Conservation (phyloP, 2,329 filamentous ascomycete genomes). For the Aspergillus floridensis region DNA sequence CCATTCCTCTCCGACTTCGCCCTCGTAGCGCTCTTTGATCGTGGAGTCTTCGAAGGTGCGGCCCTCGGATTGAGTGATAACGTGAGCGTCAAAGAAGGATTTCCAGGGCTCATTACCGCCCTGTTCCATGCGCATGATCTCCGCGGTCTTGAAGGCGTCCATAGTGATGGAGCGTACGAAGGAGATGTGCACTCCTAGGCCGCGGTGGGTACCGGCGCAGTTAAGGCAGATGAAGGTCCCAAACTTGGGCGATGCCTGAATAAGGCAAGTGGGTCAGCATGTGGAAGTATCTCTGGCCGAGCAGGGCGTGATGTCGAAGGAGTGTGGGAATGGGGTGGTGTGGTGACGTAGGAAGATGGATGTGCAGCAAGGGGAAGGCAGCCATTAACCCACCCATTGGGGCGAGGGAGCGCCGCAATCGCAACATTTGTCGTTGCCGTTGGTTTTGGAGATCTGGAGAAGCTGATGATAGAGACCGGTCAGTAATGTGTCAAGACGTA, state of each 20-base stretch:
- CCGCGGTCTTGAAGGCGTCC: constrained; percentile 93
- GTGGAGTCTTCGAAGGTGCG: constrained; percentile 80
- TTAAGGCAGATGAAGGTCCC: constrained; percentile 98
- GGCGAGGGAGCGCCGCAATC: constrained; percentile 94
- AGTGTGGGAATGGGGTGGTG: not conserved
- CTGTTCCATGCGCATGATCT: constrained; percentile 89
- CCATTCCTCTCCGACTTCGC: constrained; percentile 89
- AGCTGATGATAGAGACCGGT: constrained; percentile 56
- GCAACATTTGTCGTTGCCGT: constrained; percentile 85
- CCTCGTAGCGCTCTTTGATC: constrained; percentile 85
- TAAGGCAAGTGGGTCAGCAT: not conserved
- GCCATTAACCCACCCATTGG: constrained; percentile 73
- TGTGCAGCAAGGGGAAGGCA: constrained; percentile 1
- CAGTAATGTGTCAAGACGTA: constrained; percentile 11
- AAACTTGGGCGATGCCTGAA: constrained; percentile 80
- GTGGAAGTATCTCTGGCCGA: not conserved
- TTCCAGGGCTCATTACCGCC: constrained; percentile 89
- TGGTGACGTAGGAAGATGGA: not conserved
- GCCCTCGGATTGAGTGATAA: constrained; percentile 64
- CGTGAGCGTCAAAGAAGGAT: constrained; percentile 76
- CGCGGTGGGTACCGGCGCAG: constrained; percentile 91
- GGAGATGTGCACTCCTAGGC: constrained; percentile 94
- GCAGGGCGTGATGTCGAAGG: not conserved
- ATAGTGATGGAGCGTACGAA: constrained; percentile 97
- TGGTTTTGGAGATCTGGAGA: constrained; percentile 83